These are phyloP conservation scores for Lasiosphaeria ovina DNA, from an alignment of 495 filamentous ascomycete species.

Conservation along the genomic window DNA sequence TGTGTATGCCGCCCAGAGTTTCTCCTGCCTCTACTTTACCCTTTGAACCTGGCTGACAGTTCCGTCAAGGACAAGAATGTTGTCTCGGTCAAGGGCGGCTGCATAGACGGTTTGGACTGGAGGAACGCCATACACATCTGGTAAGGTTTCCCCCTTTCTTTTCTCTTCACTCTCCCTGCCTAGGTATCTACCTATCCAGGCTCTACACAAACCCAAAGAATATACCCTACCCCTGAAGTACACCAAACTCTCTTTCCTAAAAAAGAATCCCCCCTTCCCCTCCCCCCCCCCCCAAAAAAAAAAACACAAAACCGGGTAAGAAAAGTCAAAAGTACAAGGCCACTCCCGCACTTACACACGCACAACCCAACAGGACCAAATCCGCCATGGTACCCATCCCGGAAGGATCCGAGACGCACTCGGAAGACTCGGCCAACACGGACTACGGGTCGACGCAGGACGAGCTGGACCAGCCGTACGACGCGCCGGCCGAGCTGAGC, in stretches of 20 bases:
- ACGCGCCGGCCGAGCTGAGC: conserved; percentile 36
- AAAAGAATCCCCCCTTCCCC: too few species aligned
- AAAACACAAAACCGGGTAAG: too few species aligned
- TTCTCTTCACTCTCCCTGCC: background rate
- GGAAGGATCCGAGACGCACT: conserved; percentile 49
- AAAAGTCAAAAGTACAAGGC: too few species aligned
- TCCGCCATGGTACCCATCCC: conserved; percentile 63
- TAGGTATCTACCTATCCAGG: too few species aligned
- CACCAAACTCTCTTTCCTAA: background rate
- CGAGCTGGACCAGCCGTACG: conserved; percentile 41
- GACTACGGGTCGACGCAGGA: conserved; percentile 39
- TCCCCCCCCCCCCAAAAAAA: too few species aligned
- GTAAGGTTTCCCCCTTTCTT: conserved; percentile 9
- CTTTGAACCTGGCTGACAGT: background rate
- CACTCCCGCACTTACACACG: too few species aligned
- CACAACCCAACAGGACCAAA: conserved; percentile 39
- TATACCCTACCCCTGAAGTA: background rate
- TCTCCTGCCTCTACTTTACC: background rate
- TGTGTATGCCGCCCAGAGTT: background rate
- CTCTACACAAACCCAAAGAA: background rate
- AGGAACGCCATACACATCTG: conserved; percentile 58
- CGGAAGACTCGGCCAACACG: conserved; percentile 41
- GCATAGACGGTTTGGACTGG: conserved; percentile 59
- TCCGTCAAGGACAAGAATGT: conserved; percentile 44
- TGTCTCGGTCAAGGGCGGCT: conserved; percentile 61